phyloP scores from a whole-genome alignment of 2,329 filamentous ascomycete genomes.

The Trichoderma brevicompactum region DNA sequence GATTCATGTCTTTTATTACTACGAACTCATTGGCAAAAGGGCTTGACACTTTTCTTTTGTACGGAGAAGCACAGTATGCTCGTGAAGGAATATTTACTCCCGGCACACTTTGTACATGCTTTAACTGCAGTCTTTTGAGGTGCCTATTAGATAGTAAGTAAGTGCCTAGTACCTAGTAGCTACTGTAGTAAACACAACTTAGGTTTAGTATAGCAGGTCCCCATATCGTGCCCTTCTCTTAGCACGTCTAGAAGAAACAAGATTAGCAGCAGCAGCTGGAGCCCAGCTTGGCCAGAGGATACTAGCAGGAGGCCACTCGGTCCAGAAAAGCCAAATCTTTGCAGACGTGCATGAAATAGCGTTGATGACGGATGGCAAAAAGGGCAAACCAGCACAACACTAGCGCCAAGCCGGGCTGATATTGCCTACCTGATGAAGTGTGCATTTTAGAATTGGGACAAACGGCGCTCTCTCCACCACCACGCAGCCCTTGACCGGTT shows the following conservation, averaged over 20 bases:
- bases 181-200: too few species aligned
- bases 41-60: too few species aligned
- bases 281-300: not conserved
- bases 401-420: conserved; percentile 13
- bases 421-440: not conserved
- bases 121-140: too few species aligned
- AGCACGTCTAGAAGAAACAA: conserved; percentile 1
- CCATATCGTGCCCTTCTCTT: not conserved
- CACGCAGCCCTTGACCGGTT: conserved; percentile 18
- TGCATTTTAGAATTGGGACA: conserved; percentile 15
- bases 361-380: conserved; percentile 11
- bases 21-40: too few species aligned
- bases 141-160: too few species aligned
- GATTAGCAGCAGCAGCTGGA: too few species aligned
- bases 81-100: too few species aligned
- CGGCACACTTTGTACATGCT: too few species aligned
- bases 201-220: too few species aligned
- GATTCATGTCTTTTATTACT: too few species aligned
- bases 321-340: conserved; percentile 10
- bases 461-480: conserved; percentile 25
- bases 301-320: not conserved
- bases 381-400: not conserved
- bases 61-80: too few species aligned
- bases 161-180: too few species aligned
- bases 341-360: conserved; percentile 14